A percentile compares a stretch with the other conserved stretches of the same genome.
These are phyloP conservation scores for Colletotrichum cereale DNA, from an alignment of 2,329 filamentous ascomycete genomes.

Conservation along the genomic window DNA sequence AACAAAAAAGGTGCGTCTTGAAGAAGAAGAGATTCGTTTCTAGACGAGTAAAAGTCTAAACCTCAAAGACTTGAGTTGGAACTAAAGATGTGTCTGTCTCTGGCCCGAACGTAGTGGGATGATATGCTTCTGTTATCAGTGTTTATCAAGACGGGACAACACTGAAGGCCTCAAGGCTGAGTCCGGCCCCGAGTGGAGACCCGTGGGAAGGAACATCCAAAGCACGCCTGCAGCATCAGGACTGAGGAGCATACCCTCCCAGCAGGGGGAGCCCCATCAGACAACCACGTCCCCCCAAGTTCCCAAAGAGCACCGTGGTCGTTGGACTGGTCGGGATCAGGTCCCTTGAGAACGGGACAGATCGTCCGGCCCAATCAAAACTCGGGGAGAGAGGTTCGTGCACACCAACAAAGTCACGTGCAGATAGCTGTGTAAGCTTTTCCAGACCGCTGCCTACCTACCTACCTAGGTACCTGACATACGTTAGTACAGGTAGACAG, in stretches of 20 bases:
- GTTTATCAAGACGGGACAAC: conserved; percentile 1
- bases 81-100: conserved; percentile 5
- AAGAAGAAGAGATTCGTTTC: neutral
- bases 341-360: conserved; percentile 29
- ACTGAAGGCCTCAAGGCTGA: conserved; percentile 8
- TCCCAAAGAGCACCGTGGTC: conserved; percentile 14
- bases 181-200: neutral
- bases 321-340: conserved; percentile 29
- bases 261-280: conserved; percentile 12
- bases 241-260: conserved; percentile 7
- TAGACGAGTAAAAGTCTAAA: neutral
- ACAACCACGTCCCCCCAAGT: neutral
- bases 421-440: neutral
- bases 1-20: neutral
- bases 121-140: conserved; percentile 19
- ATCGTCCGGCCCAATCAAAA: conserved; percentile 36
- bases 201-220: neutral
- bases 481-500: neutral
- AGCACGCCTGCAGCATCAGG: neutral
- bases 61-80: conserved; percentile 1
- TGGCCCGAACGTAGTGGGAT: neutral
- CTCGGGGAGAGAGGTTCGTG: too few relatives aligned
- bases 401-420: conserved; percentile 7
- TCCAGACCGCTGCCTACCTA: neutral
- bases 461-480: conserved; percentile 2